phyloP scores from a whole-genome alignment of 805 yeast species.

The Zygosaccharomyces bailii region DNA sequence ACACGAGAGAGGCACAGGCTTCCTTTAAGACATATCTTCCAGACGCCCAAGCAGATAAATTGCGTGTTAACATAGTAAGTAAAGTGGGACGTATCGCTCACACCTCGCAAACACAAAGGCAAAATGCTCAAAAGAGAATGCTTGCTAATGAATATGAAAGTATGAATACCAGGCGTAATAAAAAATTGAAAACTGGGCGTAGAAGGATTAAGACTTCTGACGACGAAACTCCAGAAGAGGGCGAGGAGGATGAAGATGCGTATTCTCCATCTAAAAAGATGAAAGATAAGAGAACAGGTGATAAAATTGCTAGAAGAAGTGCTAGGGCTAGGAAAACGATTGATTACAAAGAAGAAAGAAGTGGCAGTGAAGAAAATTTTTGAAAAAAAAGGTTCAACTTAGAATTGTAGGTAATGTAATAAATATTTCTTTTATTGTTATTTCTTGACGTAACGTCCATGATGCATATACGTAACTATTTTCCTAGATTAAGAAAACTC shows the following conservation, averaged over 20 bases:
- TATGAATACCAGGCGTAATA: slow-evolving; percentile 15
- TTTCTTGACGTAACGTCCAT: too few relatives aligned
- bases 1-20: slow-evolving; percentile 54
- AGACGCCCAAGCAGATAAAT: slow-evolving; percentile 41
- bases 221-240: slow-evolving; percentile 18
- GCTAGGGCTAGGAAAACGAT: slow-evolving; percentile 35
- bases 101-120: slow-evolving; percentile 32
- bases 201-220: slow-evolving; percentile 12
- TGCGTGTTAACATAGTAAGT: slow-evolving; percentile 35
- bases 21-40: slow-evolving; percentile 56
- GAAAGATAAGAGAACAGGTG: slow-evolving; percentile 19
- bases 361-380: slow-evolving; percentile 32
- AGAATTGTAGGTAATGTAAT: too few relatives aligned
- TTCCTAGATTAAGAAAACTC: slow-evolving; percentile 47
- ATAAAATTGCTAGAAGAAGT: slow-evolving; percentile 41
- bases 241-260: slow-evolving; percentile 25
- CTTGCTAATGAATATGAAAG: slow-evolving; percentile 25
- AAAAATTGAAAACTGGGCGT: slow-evolving; percentile 5
- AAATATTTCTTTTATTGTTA: too few relatives aligned
- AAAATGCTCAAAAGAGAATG: slow-evolving; percentile 31
- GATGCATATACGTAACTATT: slow-evolving; percentile 4
- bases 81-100: slow-evolving; percentile 34
- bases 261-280: slow-evolving; percentile 19
- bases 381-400: too few relatives aligned
- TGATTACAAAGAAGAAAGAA: slow-evolving; percentile 36